Conservation (phyloP, 352 stramenopile species). For the Phytopythium vexans region DNA sequence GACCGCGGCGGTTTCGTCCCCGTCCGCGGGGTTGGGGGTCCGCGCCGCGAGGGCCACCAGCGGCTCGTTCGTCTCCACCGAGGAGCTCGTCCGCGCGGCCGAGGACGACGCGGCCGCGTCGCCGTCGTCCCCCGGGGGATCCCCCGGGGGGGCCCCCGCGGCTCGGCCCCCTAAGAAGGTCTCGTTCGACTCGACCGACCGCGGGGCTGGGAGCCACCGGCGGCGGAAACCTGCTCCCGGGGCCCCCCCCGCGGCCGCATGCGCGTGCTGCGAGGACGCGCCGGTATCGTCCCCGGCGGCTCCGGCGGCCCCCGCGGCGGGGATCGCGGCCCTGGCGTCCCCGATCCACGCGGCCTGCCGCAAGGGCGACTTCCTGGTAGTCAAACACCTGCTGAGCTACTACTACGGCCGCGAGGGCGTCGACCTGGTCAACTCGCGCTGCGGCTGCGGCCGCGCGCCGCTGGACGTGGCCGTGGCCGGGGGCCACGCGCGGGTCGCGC, state of each 20-base stretch:
- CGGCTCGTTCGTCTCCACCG: constrained; percentile 9
- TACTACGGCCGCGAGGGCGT: constrained; percentile 54
- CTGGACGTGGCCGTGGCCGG: constrained; percentile 64
- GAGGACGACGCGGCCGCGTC: constrained; percentile 12
- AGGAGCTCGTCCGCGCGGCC: constrained; percentile 16
- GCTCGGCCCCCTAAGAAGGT: constrained; percentile 42
- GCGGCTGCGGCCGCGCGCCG: constrained; percentile 63
- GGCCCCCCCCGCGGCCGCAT: constrained; percentile 5
- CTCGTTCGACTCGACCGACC: constrained; percentile 42
- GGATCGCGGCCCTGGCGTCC: constrained; percentile 29
- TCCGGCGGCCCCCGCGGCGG: constrained; percentile 18
- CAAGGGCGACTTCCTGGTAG: constrained; percentile 52
- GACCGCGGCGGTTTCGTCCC: constrained; percentile 20
- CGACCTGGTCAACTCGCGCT: constrained; percentile 66
- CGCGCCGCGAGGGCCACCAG: constrained; percentile 8
- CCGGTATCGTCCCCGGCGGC: constrained; percentile 7
- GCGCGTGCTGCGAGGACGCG: constrained; percentile 1
- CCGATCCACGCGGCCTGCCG: constrained; percentile 68
- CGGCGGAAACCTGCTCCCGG: constrained; percentile 1
- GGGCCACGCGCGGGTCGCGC: constrained; percentile 50
- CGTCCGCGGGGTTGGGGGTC: neutral
- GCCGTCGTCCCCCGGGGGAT: constrained; percentile 15
- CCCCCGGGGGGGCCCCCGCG: constrained; percentile 10
- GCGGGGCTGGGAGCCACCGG: constrained; percentile 9
- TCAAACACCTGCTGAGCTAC: constrained; percentile 71